Evolutionary conservation across 768 basidiomycete genomes (phyloP).

Genomic region (Aureoboletus auriporus): DNA sequence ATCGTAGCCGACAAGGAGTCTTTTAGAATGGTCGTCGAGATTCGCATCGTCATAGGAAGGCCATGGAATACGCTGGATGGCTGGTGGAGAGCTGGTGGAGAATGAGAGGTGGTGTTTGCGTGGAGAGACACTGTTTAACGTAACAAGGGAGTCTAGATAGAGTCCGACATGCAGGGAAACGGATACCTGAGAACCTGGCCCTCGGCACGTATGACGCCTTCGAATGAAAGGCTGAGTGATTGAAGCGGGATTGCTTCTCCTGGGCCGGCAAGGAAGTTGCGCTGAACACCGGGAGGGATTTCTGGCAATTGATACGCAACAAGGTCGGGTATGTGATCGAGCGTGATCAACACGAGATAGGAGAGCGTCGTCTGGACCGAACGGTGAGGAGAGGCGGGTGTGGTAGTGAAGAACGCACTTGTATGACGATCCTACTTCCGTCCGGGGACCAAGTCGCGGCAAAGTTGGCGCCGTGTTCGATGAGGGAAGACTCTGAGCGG

Average conservation of each 20-base stretch:
- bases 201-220: slow-evolving; percentile 78
- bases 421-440: slow-evolving; percentile 72
- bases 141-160: slow-evolving; percentile 2
- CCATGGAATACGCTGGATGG: slow-evolving; percentile 85
- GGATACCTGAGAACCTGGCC: slow-evolving; percentile 66
- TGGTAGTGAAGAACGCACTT: slow-evolving; percentile 44
- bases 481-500: slow-evolving; percentile 71
- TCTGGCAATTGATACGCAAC: slow-evolving; percentile 54
- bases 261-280: slow-evolving; percentile 71
- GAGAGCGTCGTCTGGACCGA: slow-evolving; percentile 67
- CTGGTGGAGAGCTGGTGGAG: slow-evolving; percentile 68
- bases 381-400: not conserved
- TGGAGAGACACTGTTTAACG: slow-evolving; percentile 60
- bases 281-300: slow-evolving; percentile 44
- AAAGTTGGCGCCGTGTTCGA: slow-evolving; percentile 80
- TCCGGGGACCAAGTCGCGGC: slow-evolving; percentile 81
- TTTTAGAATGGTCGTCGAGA: slow-evolving; percentile 31
- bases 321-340: slow-evolving; percentile 55
- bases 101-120: slow-evolving; percentile 66
- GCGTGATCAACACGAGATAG: slow-evolving; percentile 69
- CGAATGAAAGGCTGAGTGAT: slow-evolving; percentile 65
- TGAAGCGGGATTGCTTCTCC: slow-evolving; percentile 76
- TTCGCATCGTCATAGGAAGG: slow-evolving; percentile 48
- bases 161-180: not conserved
- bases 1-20: slow-evolving; percentile 47